A percentile compares a stretch with the other conserved stretches of the same genome.
Conservation (phyloP, 192 early-diverging fungal species). For the Umbelopsis vinacea region DNA sequence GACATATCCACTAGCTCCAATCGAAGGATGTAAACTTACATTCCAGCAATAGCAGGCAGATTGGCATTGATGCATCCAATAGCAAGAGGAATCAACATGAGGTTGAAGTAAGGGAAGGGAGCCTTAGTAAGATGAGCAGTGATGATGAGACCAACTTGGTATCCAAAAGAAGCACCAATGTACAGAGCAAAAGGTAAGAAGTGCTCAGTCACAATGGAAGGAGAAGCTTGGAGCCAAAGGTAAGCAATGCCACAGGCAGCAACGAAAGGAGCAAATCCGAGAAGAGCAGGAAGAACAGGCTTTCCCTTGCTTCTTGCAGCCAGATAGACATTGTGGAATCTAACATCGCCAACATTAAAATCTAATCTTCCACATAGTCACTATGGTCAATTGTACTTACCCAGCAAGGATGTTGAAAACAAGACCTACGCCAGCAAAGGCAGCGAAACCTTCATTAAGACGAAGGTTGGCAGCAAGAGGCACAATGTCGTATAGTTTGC, state of each 20-base stretch:
- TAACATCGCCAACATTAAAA: conserved; percentile 26
- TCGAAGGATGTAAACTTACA: conserved; percentile 43
- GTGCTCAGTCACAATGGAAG: conserved; percentile 66
- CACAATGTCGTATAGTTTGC: conserved; percentile 34
- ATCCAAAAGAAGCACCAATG: conserved; percentile 77
- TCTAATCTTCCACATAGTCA: too few species aligned
- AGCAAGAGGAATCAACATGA: conserved; percentile 59
- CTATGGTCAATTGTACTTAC: conserved; percentile 41
- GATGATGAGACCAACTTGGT: conserved; percentile 85
- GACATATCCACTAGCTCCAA: too few species aligned
- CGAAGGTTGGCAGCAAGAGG: conserved; percentile 47
- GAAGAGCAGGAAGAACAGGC: conserved; percentile 56
- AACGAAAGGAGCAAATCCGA: conserved; percentile 71
- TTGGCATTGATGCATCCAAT: conserved; percentile 65
- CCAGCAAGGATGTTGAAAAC: conserved; percentile 59
- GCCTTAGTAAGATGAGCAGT: conserved; percentile 85
- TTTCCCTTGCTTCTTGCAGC: conserved; percentile 61
- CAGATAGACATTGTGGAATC: conserved; percentile 62
- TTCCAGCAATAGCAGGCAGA: conserved; percentile 45
- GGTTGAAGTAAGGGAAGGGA: conserved; percentile 77
- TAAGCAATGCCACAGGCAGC: conserved; percentile 52
- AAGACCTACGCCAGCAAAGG: conserved; percentile 50
- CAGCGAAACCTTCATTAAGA: conserved; percentile 59
- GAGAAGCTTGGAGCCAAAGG: conserved; percentile 72
- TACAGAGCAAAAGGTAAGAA: conserved; percentile 70